Evolutionary conservation across 305 asterid species (phyloP), one percentile per base, ranked within the genome.

Genomic region (Ilex paraguariensis): DNA sequence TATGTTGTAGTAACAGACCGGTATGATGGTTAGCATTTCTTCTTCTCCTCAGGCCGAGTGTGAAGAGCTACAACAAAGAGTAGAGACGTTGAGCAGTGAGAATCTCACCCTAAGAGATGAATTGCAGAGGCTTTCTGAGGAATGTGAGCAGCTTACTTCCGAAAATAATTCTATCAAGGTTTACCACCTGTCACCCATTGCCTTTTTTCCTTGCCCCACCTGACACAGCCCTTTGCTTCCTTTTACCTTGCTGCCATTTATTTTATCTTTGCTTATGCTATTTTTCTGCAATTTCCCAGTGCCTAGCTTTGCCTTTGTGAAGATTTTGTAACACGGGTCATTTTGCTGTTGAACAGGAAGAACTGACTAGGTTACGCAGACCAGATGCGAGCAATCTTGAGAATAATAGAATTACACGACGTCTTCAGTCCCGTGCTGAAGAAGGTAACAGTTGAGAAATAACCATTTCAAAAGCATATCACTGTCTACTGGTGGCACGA

Each of bases 11-110:
- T 36, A 36, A 36, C 9, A 36, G 2, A 36, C 7, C 42, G 21
- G 58, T 6, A 32, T 49, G 51, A 36, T 32, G 31, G 6, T 48
- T 31, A 6, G 15, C 8, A 17, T 52, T 66, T 48, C 60, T 31
- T 50, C 5, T 56, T 57, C 52, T 70, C 13, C 31, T 31, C 81
- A 92, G 98, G 98, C 95, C 3, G 98, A 90, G 83, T 91, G 98
- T 64, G 98, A 91, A 77, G 95, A 89, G 79, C 80, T 91, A 61
- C 98, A 91, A 60, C 90, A 75, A 50, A 84, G 77, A 76, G 98
- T 92, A 66, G 97, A 86, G 73, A 54, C 76, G 13, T 66, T 92
- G 74, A 90, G 46, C 74, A 75, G 44, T 42, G 96, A 90, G 83
- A 92, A 92, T 61, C 82, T 71, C 49, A 62, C 82, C 3, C 84